Evolutionary conservation across 108 stramenopile genomes (phyloP).

Genomic region (Epithemia pelagica): DNA sequence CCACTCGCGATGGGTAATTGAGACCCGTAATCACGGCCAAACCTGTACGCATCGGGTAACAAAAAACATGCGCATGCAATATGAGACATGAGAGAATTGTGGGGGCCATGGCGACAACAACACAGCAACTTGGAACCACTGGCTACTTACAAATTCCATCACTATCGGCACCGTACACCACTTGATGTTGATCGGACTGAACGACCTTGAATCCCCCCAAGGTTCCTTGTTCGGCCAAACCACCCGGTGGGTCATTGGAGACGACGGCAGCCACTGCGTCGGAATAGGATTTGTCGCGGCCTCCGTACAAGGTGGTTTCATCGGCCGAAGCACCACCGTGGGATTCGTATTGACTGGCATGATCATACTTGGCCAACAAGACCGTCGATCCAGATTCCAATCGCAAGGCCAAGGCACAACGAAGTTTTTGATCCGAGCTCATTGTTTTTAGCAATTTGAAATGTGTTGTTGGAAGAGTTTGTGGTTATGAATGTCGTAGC

Average conservation of each 20-base stretch:
- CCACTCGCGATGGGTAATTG: conserved; percentile 77
- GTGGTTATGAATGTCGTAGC: no score
- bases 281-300: conserved; percentile 63
- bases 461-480: no score
- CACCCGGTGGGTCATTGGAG: conserved; percentile 68
- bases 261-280: conserved; percentile 71
- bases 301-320: conserved; percentile 48
- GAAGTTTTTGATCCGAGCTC: conserved; percentile 39
- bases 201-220: conserved; percentile 89
- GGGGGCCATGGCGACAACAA: neutral
- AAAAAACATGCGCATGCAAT: no score
- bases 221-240: conserved; percentile 40
- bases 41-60: conserved; percentile 33
- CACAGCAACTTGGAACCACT: neutral
- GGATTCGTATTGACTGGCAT: conserved; percentile 67
- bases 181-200: conserved; percentile 80
- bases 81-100: conserved; percentile 3
- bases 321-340: conserved; percentile 39
- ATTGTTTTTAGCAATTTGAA: no score
- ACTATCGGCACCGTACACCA: conserved; percentile 77
- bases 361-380: conserved; percentile 81
- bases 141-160: conserved; percentile 81
- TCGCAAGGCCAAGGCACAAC: conserved; percentile 75
- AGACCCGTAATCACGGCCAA: conserved; percentile 78
- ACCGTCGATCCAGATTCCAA: conserved; percentile 42